These are phyloP conservation scores for Candida hungchunana DNA, from an alignment of 805 yeast genomes.

Conservation along the genomic window DNA sequence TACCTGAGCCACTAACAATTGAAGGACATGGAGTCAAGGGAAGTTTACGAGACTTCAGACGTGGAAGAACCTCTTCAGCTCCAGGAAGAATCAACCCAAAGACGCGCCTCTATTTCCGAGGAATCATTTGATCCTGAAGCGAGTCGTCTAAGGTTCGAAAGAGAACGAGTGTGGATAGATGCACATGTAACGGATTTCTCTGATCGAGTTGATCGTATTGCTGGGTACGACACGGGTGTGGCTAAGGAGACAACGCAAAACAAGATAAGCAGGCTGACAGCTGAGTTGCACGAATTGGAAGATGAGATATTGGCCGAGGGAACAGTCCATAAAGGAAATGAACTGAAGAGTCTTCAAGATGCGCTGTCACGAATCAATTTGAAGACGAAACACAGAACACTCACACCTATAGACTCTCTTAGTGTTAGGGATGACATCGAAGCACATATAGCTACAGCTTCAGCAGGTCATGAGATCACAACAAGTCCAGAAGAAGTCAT, in stretches of 20 bases:
- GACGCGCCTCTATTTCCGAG: constrained; percentile 25
- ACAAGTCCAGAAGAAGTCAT: constrained; percentile 8
- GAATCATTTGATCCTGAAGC: constrained; percentile 12
- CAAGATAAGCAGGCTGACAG: constrained; percentile 34
- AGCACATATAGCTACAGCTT: background rate
- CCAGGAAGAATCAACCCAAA: background rate
- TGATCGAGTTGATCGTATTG: constrained; percentile 30
- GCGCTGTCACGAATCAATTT: constrained; percentile 16
- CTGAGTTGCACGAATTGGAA: constrained; percentile 37
- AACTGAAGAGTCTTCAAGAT: constrained; percentile 21
- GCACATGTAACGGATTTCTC: constrained; percentile 24
- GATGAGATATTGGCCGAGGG: constrained; percentile 15
- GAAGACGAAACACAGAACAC: constrained; percentile 11
- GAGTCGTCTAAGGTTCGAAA: constrained; percentile 27
- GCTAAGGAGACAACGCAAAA: constrained; percentile 36
- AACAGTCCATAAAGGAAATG: constrained; percentile 12
- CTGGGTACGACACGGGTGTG: constrained; percentile 32
- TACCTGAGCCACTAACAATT: background rate
- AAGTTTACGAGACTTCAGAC: constrained; percentile 39
- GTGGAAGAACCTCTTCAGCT: constrained; percentile 30
- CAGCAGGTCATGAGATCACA: background rate
- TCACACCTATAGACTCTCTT: constrained; percentile 2
- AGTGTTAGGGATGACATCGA: background rate
- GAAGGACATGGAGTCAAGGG: constrained; percentile 29
- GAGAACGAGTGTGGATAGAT: constrained; percentile 21